A percentile compares a stretch with the other conserved stretches of the same genome.
These are phyloP conservation scores for Aspergillus sp. DNA, from an alignment of 2,329 filamentous ascomycete species.

Conservation along the genomic window DNA sequence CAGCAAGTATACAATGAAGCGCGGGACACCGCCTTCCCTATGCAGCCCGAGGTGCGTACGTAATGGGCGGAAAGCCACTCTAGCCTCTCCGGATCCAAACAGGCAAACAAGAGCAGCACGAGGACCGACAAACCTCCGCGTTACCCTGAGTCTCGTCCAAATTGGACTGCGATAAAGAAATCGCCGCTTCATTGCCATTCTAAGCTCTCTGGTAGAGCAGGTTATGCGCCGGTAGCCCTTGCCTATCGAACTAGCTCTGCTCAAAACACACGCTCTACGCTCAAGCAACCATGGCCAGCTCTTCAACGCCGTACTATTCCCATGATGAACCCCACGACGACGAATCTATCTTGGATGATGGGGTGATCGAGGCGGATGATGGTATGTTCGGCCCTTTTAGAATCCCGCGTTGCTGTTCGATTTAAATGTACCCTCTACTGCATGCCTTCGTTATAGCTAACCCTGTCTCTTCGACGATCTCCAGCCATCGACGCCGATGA, in stretches of 20 bases:
- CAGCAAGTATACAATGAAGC: background rate
- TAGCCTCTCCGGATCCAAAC: conserved; percentile 34
- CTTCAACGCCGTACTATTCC: conserved; percentile 42
- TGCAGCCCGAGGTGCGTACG: conserved; percentile 27
- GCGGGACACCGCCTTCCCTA: conserved; percentile 18
- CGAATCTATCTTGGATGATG: conserved; percentile 64
- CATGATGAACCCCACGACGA: conserved; percentile 62
- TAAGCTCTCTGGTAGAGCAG: conserved; percentile 14
- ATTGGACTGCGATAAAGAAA: background rate
- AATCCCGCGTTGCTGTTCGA: background rate
- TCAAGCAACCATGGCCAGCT: conserved; percentile 32
- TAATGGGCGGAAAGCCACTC: conserved; percentile 37
- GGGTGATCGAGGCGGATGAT: conserved; percentile 77
- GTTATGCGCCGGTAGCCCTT: conserved; percentile 5
- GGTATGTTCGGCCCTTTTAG: conserved; percentile 50
- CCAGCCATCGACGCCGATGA: conserved; percentile 89
- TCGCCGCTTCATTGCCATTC: background rate
- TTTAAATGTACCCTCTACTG: background rate
- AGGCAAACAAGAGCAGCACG: conserved; percentile 10
- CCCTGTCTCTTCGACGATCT: background rate
- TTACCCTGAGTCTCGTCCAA: background rate
- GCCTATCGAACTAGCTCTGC: background rate
- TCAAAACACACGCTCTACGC: background rate
- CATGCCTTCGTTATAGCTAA: background rate
- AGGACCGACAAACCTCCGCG: conserved; percentile 10